Base-by-base conservation (phyloP, 23 red algal species). In the Porphyridium purpureum region DNA sequence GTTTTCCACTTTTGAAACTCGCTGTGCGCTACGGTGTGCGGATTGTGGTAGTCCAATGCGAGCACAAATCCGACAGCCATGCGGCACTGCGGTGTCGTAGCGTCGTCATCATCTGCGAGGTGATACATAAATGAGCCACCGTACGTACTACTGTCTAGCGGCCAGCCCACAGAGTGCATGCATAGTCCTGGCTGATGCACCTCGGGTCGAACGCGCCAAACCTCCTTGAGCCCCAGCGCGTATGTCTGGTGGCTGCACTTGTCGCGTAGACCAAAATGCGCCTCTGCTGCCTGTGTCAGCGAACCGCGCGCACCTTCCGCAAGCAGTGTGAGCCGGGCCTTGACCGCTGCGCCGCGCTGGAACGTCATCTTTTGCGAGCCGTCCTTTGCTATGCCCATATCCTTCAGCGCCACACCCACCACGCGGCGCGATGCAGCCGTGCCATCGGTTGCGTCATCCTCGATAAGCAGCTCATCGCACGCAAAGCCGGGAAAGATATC, bases 401-500 rank as follows among this genome's bases (percentile, higher is more conserved):
- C 88, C 21, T 81, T 81, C 0, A 78, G 84, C 17, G 30, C 56
- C 17, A 94, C 88, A 15, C 88, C 88, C 2, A 21, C 27, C 22
- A 78, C 72, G 32, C 54, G 47, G 1, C 5, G n/a, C 1, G 7
- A 4, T 15, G 11, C 27, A 0, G 33, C 59, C 3, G 22, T 24
- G 21, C 51, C 38, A 11, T 69, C 62, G 29, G 57, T 29, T 15
- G 59, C 62, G 21, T 59, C 60, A 14, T 76, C 54, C 8, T 59
- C 44, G 64, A 58, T 50, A 29, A 94, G 57, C 29, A 80, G 49
- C 5, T 57, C 29, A 21, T 44, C 54, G 23, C 60, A 76, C 1
- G 88, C 59, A 65, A 94, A 94, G 17, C 88, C 88, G 29, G 88
- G 76, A 74, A 77, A 94, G 44, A 94, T 34, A 25, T 94, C 88